A percentile compares a stretch with the other conserved stretches of the same genome.
Evolutionary conservation across 257 asterid species (phyloP).

Genomic region (Salvia hispanica): DNA sequence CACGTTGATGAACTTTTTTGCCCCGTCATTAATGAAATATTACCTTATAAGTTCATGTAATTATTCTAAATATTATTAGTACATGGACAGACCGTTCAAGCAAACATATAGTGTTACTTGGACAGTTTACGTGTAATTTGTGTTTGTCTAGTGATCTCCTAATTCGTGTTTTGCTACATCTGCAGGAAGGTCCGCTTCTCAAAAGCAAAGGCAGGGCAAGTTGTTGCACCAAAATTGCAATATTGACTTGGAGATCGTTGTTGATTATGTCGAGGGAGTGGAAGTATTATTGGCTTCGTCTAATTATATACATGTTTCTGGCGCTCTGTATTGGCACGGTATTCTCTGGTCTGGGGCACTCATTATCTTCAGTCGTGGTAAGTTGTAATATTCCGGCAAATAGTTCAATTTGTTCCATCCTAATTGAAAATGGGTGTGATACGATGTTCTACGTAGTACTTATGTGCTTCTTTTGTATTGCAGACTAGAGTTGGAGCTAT

Average conservation of each 20-base stretch:
- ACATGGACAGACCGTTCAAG: too few species aligned
- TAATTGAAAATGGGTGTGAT: not conserved
- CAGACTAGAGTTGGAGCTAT: slow-evolving; percentile 93
- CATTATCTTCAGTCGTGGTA: slow-evolving; percentile 93
- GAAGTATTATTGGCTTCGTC: slow-evolving; percentile 98
- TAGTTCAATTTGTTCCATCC: not conserved
- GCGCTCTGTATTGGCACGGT: slow-evolving; percentile 77
- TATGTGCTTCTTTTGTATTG: slow-evolving; percentile 29
- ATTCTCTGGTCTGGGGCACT: slow-evolving; percentile 93
- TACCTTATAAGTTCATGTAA: too few species aligned
- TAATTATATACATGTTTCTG: slow-evolving; percentile 76
- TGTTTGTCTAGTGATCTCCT: not conserved
- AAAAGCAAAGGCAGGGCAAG: slow-evolving; percentile 87
- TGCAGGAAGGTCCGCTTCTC: slow-evolving; percentile 86
- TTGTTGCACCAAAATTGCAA: slow-evolving; percentile 59
- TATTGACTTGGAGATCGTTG: slow-evolving; percentile 97
- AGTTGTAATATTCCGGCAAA: slow-evolving; percentile 34
- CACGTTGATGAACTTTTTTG: too few species aligned
- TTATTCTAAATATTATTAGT: too few species aligned
- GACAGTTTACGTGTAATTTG: not conserved
- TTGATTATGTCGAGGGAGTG: slow-evolving; percentile 99
- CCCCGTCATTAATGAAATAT: too few species aligned
- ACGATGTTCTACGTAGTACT: not conserved
- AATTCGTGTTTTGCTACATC: slow-evolving; percentile 27
- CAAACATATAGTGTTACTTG: not conserved